Base-by-base conservation (phyloP, 148 eudicot species). In the Heliamphora exappendiculata region DNA sequence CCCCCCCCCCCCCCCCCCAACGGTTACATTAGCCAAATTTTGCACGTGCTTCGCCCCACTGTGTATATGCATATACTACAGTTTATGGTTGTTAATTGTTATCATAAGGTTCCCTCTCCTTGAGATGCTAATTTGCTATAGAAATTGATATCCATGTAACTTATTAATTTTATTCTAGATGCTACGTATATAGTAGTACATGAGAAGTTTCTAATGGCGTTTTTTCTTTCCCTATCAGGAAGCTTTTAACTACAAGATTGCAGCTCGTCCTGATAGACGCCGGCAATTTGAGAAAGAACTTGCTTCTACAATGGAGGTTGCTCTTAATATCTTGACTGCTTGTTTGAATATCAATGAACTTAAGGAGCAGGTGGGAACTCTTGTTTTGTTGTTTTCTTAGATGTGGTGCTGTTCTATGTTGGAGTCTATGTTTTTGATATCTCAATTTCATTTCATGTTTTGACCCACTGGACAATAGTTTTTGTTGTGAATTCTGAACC, bases 231-330 rank as follows among this genome's bases (percentile, higher is more conserved):
- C 51, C 67, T 74, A 70, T 69, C 87, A 95, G 99, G 99, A 95
- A 88, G 87, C 82, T 9, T 87, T 87, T 75, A 91, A 95, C 84
- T 93, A 95, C 82, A 89, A 91, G 88, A 95, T 95, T 80, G 88
- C 99, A 65, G 97, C 91, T 72, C 94, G 99, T 74, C 91, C 99
- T 75, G 94, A 93, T 77, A 88, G 99, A 78, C 94, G 99, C n/a
- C 96, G 94, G 37, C 87, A 84, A 78, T 95, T 91, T 83, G 99
- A 95, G 84, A 87, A 91, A 76, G 99, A 95, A 78, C 90, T 95
- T 74, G 84, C 86, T 74, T 86, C 96, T 80, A 86, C 90, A 16
- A 80, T 86, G 83, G 99, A 92, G 79, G 86, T 86, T 81, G 94
- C 97, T 55, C 85, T 93, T 44, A 78, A 80, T 78, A 81, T 95